Percentiles rank a stretch among this genome's conserved stretches.
Evolutionary conservation across 495 filamentous ascomycete genomes (phyloP).

Genomic region (Bacidia rubella): DNA sequence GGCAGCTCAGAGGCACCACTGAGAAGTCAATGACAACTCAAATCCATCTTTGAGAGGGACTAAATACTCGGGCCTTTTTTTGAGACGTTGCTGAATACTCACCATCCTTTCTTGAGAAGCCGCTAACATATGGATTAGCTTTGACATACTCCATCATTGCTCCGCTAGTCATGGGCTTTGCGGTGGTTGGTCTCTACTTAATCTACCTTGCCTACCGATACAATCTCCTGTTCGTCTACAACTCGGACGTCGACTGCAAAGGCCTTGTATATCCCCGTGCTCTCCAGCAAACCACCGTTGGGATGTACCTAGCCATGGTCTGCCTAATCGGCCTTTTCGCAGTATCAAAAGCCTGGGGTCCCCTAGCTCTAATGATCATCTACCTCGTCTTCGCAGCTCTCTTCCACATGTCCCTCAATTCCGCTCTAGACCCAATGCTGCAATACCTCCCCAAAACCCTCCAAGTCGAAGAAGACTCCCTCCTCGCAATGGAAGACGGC

Average conservation of each 20-base stretch:
- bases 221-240: conserved; percentile 85
- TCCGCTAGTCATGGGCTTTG: conserved; percentile 79
- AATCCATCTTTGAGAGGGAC: no score
- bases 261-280: conserved; percentile 77
- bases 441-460: conserved; percentile 64
- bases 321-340: conserved; percentile 88
- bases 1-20: no score
- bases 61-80: no score
- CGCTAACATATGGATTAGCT: conserved; percentile 25
- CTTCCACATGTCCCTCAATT: conserved; percentile 72
- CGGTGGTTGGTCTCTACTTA: conserved; percentile 65
- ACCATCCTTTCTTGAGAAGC: no score
- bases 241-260: conserved; percentile 76
- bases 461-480: conserved; percentile 49
- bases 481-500: conserved; percentile 35
- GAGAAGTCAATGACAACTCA: no score
- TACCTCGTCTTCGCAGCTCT: conserved; percentile 69
- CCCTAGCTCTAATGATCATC: conserved; percentile 69
- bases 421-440: conserved; percentile 64
- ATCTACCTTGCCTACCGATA: conserved; percentile 94
- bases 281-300: conserved; percentile 82
- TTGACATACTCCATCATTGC: conserved; percentile 87
- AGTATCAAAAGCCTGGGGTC: conserved; percentile 52
- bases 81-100: no score
- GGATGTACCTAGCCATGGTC: conserved; percentile 70